Percentiles rank a stretch among this genome's conserved stretches.
These are phyloP conservation scores for Coniochaeta sp. DNA, from an alignment of 2,329 filamentous ascomycete genomes.

Conservation along the genomic window DNA sequence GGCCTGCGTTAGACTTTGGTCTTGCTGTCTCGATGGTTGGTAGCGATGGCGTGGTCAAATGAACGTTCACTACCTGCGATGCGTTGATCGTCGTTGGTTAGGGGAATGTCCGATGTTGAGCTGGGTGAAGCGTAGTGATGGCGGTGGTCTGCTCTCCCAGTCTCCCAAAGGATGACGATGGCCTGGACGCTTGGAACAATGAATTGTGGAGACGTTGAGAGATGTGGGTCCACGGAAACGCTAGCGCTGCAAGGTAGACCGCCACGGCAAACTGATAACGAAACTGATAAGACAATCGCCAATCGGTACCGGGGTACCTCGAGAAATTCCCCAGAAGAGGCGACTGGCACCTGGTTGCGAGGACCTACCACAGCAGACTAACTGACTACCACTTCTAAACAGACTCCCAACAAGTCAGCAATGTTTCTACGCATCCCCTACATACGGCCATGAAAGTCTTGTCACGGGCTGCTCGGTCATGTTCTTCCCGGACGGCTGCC, in stretches of 20 bases:
- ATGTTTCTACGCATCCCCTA: conserved; percentile 2
- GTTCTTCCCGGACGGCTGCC: conserved; percentile 8
- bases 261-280: neutral
- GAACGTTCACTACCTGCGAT: neutral
- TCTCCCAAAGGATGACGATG: neutral
- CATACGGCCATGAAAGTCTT: conserved; percentile 16
- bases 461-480: conserved; percentile 11
- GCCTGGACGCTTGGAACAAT: neutral
- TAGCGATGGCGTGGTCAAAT: neutral
- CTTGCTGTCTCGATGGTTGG: neutral
- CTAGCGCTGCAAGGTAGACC: neutral
- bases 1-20: neutral
- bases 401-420: neutral
- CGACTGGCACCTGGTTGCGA: neutral
- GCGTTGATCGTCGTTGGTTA: neutral
- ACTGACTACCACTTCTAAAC: too few relatives aligned
- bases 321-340: neutral
- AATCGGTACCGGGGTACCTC: neutral
- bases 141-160: neutral
- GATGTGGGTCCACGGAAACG: neutral
- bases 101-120: neutral
- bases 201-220: neutral
- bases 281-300: conserved; percentile 1
- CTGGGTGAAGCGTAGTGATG: neutral
- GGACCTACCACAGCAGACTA: neutral